A percentile compares a stretch with the other conserved stretches of the same genome.
phyloP scores from a whole-genome alignment of 805 yeast genomes.

The Candida arabinofermentans region DNA sequence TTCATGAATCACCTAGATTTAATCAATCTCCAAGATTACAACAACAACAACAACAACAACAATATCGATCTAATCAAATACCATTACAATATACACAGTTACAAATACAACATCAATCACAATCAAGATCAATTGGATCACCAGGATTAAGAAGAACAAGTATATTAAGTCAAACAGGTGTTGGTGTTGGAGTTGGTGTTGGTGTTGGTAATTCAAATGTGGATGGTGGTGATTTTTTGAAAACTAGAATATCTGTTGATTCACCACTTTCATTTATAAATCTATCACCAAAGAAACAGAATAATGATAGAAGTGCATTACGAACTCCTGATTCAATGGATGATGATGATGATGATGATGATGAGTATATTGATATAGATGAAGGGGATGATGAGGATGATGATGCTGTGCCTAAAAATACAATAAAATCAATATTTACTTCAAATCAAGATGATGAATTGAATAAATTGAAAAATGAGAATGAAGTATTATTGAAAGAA shows the following conservation, averaged over 20 bases:
- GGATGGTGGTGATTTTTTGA: no score
- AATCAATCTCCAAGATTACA: neutral
- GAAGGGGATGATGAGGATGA: conserved; percentile 7
- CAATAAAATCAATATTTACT: no score
- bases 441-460: conserved; percentile 1
- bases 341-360: conserved; percentile 10
- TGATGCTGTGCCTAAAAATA: no score
- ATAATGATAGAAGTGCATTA: conserved; percentile 2
- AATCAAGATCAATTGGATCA: conserved; percentile 17
- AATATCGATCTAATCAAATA: conserved; percentile 2
- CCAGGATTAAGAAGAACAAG: conserved; percentile 20
- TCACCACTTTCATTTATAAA: conserved; percentile 22
- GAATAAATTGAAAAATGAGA: conserved; percentile 10
- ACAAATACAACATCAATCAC: conserved; percentile 8
- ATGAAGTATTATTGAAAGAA: conserved; percentile 8
- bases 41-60: neutral
- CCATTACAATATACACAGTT: conserved; percentile 6
- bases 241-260: conserved; percentile 20
- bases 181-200: no score
- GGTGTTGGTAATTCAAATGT: no score
- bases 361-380: conserved; percentile 8
- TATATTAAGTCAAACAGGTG: conserved; percentile 6
- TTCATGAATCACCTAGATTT: neutral
- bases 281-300: conserved; percentile 14
- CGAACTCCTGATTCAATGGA: conserved; percentile 17